Evolutionary conservation across 2,329 filamentous ascomycete genomes (phyloP).

Genomic region (Nigrospora sphaerica): DNA sequence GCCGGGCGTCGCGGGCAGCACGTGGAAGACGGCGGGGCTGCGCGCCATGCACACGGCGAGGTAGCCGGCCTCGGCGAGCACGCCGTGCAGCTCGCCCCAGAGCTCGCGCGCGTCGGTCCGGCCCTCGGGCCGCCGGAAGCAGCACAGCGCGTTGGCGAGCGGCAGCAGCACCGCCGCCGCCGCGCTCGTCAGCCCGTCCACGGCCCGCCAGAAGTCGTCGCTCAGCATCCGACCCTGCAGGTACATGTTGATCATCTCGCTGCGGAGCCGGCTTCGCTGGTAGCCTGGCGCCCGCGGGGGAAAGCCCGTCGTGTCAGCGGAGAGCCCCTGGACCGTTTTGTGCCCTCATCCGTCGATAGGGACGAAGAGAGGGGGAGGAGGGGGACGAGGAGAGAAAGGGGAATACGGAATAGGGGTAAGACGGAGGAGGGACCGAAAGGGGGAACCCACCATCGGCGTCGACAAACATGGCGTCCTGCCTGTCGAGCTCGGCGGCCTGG

Average conservation of each 20-base stretch:
- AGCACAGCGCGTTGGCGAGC: slow-evolving; percentile 23
- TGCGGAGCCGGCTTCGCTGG: slow-evolving; percentile 24
- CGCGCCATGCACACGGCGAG: slow-evolving; percentile 20
- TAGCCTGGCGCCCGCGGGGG: slow-evolving; percentile 19
- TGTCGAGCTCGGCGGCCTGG: slow-evolving; percentile 18
- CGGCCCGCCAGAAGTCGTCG: slow-evolving; percentile 25
- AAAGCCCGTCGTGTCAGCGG: background rate
- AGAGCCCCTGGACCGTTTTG: background rate
- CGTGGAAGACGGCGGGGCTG: slow-evolving; percentile 20
- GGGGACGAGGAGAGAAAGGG: too few species aligned
- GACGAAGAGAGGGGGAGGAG: too few species aligned
- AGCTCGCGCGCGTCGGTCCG: slow-evolving; percentile 6
- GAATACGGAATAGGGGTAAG: background rate
- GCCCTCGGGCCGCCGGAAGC: background rate
- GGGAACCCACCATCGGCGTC: slow-evolving; percentile 22
- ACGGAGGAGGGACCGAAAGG: background rate
- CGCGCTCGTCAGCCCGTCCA: slow-evolving; percentile 26
- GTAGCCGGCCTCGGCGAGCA: slow-evolving; percentile 19
- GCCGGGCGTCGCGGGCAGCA: slow-evolving; percentile 20
- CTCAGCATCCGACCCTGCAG: slow-evolving; percentile 18
- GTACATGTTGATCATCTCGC: slow-evolving; percentile 17
- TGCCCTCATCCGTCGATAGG: too few species aligned
- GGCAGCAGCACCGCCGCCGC: slow-evolving; percentile 27
- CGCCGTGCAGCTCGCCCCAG: slow-evolving; percentile 16
- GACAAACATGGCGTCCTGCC: slow-evolving; percentile 21